These are phyloP conservation scores for Dioscorea dumetorum DNA, from an alignment of 106 monocot genomes.

Conservation along the genomic window DNA sequence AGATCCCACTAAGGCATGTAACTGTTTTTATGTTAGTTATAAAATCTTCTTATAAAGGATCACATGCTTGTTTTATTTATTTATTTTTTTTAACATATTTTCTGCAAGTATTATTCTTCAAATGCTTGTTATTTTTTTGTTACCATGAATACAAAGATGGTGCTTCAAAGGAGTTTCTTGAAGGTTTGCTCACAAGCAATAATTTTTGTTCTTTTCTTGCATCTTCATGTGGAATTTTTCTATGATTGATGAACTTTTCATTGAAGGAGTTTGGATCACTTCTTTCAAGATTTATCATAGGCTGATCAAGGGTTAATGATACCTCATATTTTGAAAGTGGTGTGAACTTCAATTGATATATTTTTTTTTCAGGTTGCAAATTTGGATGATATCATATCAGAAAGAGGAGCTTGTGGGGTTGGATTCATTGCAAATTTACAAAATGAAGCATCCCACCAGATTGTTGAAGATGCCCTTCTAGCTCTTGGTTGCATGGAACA, in stretches of 20 bases:
- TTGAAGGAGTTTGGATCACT: not conserved
- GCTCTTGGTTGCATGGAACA: conserved; percentile 99
- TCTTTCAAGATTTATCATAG: not conserved
- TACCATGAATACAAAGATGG: too few species aligned
- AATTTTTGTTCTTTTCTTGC: not conserved
- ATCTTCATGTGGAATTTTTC: not conserved
- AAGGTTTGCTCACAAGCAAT: not conserved
- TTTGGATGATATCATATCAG: conserved; percentile 81
- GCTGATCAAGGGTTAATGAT: not conserved
- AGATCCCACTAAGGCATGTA: too few species aligned
- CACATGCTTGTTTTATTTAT: too few species aligned
- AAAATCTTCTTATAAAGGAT: too few species aligned
- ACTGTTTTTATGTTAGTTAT: too few species aligned
- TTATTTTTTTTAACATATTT: too few species aligned
- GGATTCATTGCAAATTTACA: conserved; percentile 94
- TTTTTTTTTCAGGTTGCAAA: conserved; percentile 47
- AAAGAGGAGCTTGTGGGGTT: conserved; percentile 99
- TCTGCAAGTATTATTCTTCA: too few species aligned
- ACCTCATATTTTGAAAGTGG: not conserved
- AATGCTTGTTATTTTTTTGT: too few species aligned
- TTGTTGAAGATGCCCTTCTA: conserved; percentile 73
- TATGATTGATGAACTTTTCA: not conserved
- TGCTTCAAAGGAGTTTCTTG: too few species aligned
- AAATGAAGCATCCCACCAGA: conserved; percentile 79
- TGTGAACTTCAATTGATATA: not conserved